Conservation (phyloP, 176 grass and related monocot genomes). For the Hordeum marinum region DNA sequence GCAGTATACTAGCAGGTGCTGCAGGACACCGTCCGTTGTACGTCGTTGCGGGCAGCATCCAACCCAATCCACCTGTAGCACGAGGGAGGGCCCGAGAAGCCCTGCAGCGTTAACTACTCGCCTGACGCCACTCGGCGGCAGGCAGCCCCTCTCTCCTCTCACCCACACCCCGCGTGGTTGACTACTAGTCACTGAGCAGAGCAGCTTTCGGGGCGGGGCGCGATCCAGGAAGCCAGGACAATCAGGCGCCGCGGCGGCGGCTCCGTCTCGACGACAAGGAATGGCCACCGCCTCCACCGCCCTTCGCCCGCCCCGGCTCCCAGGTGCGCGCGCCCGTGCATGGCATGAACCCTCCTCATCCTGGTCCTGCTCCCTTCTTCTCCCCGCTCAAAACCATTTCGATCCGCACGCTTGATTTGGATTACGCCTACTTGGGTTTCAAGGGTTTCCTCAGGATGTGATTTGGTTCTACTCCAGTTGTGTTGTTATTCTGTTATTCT, state of each 20-base stretch:
- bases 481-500: neutral
- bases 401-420: neutral
- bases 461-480: neutral
- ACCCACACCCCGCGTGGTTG: neutral
- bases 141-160: neutral
- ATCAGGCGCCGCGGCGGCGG: neutral
- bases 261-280: neutral
- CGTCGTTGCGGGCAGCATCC: neutral
- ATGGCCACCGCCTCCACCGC: neutral
- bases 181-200: neutral
- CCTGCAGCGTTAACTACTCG: neutral
- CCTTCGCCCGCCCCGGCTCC: neutral
- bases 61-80: too few relatives aligned
- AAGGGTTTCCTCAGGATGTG: too few relatives aligned
- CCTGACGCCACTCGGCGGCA: neutral
- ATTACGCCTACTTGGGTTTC: neutral
- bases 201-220: neutral
- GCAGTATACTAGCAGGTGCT: too few relatives aligned
- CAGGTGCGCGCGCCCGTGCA: neutral
- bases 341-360: neutral
- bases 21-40: neutral
- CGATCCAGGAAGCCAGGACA: neutral
- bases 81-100: neutral
- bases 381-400: neutral
- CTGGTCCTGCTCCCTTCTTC: neutral